Conservation (phyloP, 164 flowering plant genomes). For the Houttuynia cordata region DNA sequence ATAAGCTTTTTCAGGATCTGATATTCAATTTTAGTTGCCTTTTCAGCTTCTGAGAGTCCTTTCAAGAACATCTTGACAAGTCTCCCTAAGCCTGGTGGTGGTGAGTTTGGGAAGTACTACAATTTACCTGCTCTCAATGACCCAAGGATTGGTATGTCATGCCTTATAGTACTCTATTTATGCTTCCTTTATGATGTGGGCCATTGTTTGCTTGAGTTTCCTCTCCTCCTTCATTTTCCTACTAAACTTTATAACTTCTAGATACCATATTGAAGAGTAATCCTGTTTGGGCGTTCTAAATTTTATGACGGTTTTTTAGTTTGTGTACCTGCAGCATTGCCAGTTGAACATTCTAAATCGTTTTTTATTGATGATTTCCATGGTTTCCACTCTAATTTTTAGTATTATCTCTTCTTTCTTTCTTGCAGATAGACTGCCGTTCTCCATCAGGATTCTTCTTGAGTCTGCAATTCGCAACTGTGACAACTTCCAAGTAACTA, state of each 20-base stretch:
- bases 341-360: neutral
- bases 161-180: neutral
- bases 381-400: neutral
- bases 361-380: too few species aligned
- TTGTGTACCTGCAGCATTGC: neutral
- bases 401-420: neutral
- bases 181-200: neutral
- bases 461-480: constrained; percentile 95
- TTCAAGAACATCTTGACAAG: constrained; percentile 59
- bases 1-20: neutral
- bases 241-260: neutral
- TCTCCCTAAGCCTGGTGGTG: constrained; percentile 87
- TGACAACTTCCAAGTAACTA: constrained; percentile 83
- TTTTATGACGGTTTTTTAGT: too few species aligned
- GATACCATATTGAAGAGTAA: neutral
- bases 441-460: constrained; percentile 71
- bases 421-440: constrained; percentile 68
- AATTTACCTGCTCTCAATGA: constrained; percentile 80
- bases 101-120: constrained; percentile 82
- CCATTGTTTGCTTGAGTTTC: neutral
- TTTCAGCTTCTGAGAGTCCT: constrained; percentile 63
- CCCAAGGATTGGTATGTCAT: constrained; percentile 61
- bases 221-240: neutral
- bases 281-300: too few species aligned
- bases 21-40: neutral